These are phyloP conservation scores for Tylopilus cervinicoccineus DNA, from an alignment of 768 basidiomycete species.

Conservation along the genomic window DNA sequence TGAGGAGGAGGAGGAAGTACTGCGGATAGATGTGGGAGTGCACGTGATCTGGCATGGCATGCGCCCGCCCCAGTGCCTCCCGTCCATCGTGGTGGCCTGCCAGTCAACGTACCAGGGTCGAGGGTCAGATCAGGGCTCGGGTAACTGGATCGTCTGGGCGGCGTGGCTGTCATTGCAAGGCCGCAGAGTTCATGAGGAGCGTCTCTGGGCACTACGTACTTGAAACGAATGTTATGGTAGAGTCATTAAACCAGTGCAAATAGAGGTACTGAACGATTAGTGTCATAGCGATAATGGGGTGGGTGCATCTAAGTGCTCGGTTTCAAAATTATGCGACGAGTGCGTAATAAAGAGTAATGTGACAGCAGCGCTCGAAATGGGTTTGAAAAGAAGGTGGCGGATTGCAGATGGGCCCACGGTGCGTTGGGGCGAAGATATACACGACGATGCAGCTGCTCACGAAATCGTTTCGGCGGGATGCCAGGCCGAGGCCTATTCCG, in stretches of 20 bases:
- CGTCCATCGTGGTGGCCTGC: no score
- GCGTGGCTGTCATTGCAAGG: constrained; percentile 7
- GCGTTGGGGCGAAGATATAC: constrained; percentile 16
- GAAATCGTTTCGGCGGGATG: constrained; percentile 7
- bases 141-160: background rate
- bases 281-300: constrained; percentile 26
- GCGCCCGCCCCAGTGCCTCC: no score
- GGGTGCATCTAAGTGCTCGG: constrained; percentile 28
- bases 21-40: background rate
- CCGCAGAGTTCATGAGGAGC: constrained; percentile 5
- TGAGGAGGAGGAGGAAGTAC: no score
- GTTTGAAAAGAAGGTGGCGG: constrained; percentile 19
- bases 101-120: constrained; percentile 21
- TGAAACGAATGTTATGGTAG: constrained; percentile 25
- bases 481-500: constrained; percentile 15
- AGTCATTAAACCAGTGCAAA: constrained; percentile 28
- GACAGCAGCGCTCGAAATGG: constrained; percentile 35
- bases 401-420: constrained; percentile 27
- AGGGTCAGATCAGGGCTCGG: constrained; percentile 6
- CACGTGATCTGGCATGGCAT: constrained; percentile 19
- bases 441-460: constrained; percentile 5
- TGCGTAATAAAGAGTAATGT: constrained; percentile 37
- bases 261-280: constrained; percentile 31
- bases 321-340: constrained; percentile 29
- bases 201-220: constrained; percentile 18